Evolutionary conservation across 75 land plant species (phyloP).

Genomic region (Cunninghamia lanceolata): DNA sequence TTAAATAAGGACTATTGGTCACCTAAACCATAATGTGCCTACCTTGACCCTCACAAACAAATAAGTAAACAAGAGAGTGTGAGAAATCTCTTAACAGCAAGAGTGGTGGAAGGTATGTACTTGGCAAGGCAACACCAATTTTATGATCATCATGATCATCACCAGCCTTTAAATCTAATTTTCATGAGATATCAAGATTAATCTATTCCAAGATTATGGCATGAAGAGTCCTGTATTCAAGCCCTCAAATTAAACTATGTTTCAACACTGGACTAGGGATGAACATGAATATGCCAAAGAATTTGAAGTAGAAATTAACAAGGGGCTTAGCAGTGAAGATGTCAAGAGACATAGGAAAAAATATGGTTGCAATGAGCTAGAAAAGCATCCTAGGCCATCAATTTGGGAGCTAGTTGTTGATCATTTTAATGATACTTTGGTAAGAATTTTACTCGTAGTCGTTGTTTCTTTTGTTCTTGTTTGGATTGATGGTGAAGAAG

Average conservation of each 20-base stretch:
- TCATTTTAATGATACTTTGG: constrained; percentile 72
- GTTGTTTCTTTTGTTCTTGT: constrained; percentile 66
- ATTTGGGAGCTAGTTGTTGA: constrained; percentile 57
- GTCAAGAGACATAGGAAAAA: constrained; percentile 30
- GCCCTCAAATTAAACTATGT: constrained; percentile 11
- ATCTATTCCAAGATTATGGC: constrained; percentile 20
- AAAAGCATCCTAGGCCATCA: constrained; percentile 59
- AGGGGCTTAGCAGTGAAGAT: constrained; percentile 36
- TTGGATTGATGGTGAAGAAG: constrained; percentile 54
- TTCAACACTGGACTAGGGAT: constrained; percentile 59
- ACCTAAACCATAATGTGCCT: too few relatives aligned
- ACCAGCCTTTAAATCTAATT: too few relatives aligned
- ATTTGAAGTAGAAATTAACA: constrained; percentile 24
- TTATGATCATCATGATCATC: too few relatives aligned
- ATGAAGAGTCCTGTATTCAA: not conserved
- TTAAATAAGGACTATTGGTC: too few relatives aligned
- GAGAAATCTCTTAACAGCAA: too few relatives aligned
- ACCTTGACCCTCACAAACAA: too few relatives aligned
- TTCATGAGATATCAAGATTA: too few relatives aligned
- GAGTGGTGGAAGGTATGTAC: too few relatives aligned
- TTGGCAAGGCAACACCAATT: too few relatives aligned
- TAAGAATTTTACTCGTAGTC: constrained; percentile 56
- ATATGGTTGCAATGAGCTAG: constrained; percentile 65
- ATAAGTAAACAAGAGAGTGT: too few relatives aligned
- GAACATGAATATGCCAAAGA: constrained; percentile 37